These are phyloP conservation scores for Tolypocladium ophioglossoides DNA, from an alignment of 2,329 filamentous ascomycete species.

Conservation along the genomic window DNA sequence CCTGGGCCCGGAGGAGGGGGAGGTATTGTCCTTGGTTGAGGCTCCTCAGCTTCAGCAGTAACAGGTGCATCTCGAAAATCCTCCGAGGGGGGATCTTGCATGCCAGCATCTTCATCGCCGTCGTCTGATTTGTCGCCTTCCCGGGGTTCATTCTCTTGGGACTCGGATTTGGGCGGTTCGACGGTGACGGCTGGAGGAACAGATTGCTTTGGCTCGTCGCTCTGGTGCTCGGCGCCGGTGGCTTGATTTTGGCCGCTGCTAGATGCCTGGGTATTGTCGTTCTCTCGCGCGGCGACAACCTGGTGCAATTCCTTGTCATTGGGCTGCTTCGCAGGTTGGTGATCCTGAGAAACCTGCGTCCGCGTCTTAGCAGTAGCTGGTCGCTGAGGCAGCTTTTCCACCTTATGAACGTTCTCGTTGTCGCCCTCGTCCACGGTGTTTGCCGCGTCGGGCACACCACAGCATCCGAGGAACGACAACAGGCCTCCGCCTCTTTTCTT, in stretches of 20 bases:
- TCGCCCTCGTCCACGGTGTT: conserved; percentile 42
- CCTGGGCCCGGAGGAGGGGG: conserved; percentile 37
- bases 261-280: conserved; percentile 32
- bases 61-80: conserved; percentile 35
- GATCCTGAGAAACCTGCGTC: conserved; percentile 41
- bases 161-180: conserved; percentile 29
- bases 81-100: conserved; percentile 51
- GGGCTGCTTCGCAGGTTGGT: conserved; percentile 27
- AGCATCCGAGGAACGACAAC: conserved; percentile 55
- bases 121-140: conserved; percentile 26
- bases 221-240: conserved; percentile 27
- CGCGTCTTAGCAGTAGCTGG: conserved; percentile 44
- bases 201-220: conserved; percentile 37
- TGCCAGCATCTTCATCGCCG: conserved; percentile 53
- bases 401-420: conserved; percentile 44
- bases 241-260: conserved; percentile 37
- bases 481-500: conserved; percentile 47
- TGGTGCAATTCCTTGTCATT: conserved; percentile 39
- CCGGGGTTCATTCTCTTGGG: conserved; percentile 12
- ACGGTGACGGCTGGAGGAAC: conserved; percentile 24
- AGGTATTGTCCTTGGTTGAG: conserved; percentile 21
- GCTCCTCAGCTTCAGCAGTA: conserved; percentile 24
- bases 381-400: conserved; percentile 44
- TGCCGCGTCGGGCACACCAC: conserved; percentile 50
- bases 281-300: conserved; percentile 21